phyloP scores from a whole-genome alignment of 1,139 yeast species.

The Suhomyces guaymorum region DNA sequence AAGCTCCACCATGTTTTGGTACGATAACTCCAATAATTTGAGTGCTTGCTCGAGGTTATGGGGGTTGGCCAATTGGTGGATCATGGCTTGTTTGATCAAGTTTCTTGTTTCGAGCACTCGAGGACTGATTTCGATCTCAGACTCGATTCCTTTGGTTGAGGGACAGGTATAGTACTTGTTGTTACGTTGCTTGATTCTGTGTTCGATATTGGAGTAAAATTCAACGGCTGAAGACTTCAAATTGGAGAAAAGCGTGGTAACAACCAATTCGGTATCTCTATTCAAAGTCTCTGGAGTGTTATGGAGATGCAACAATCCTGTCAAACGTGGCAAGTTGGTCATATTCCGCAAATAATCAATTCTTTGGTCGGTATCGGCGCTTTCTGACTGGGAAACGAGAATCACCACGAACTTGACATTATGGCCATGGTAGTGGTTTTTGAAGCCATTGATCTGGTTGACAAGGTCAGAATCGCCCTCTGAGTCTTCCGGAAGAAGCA shows the following conservation, averaged over 20 bases:
- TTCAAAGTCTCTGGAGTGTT: slow-evolving; percentile 16
- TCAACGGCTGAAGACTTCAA: slow-evolving; percentile 33
- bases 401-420: slow-evolving; percentile 33
- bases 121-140: slow-evolving; percentile 38
- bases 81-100: slow-evolving; percentile 39
- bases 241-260: slow-evolving; percentile 31
- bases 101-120: slow-evolving; percentile 43
- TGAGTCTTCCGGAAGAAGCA: slow-evolving; percentile 20
- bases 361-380: slow-evolving; percentile 21
- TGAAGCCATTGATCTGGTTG: slow-evolving; percentile 21
- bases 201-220: slow-evolving; percentile 38
- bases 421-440: slow-evolving; percentile 19
- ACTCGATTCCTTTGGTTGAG: slow-evolving; percentile 25
- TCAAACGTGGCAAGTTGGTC: slow-evolving; percentile 32
- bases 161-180: slow-evolving; percentile 44
- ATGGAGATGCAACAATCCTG: slow-evolving; percentile 33
- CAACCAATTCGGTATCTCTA: slow-evolving; percentile 33
- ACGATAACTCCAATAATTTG: slow-evolving; percentile 34
- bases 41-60: slow-evolving; percentile 37
- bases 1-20: slow-evolving; percentile 34
- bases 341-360: slow-evolving; percentile 28
- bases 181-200: slow-evolving; percentile 35
- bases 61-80: slow-evolving; percentile 36
- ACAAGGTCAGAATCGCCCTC: slow-evolving; percentile 22
- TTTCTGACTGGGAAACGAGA: slow-evolving; percentile 21